Evolutionary conservation across 768 basidiomycete species (phyloP).

Genomic region (Mycena rosella): DNA sequence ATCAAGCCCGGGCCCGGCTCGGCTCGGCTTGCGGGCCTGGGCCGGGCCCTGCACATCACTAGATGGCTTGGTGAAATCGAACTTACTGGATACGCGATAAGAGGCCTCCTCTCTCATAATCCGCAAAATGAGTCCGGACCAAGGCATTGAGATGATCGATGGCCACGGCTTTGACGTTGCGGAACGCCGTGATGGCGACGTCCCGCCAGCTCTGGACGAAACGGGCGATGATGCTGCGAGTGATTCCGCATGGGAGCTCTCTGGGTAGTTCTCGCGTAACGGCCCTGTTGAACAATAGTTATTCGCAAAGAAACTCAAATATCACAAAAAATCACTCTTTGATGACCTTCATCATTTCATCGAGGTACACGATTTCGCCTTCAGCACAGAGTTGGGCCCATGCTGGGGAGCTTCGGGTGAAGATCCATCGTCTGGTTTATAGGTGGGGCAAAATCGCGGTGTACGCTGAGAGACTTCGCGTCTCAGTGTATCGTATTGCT

Average conservation of each 20-base stretch:
- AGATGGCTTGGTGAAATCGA: neutral
- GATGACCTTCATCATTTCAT: conserved; percentile 12
- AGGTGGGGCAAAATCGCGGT: conserved; percentile 23
- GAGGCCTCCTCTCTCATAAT: conserved; percentile 17
- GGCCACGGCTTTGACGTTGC: conserved; percentile 2
- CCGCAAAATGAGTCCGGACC: conserved; percentile 19
- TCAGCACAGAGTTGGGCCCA: conserved; percentile 22
- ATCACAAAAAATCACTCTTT: conserved; percentile 9
- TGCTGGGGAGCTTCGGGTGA: conserved; percentile 5
- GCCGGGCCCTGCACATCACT: too few relatives aligned
- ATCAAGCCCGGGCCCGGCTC: too few relatives aligned
- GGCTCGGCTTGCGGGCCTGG: too few relatives aligned
- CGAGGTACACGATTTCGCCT: conserved; percentile 26
- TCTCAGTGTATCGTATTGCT: conserved; percentile 12
- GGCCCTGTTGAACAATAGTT: conserved; percentile 10
- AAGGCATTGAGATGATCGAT: conserved; percentile 16
- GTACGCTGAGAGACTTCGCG: conserved; percentile 12
- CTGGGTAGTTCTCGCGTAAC: conserved; percentile 14
- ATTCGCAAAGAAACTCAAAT: neutral
- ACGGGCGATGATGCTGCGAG: conserved; percentile 18
- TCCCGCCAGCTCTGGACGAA: conserved; percentile 11
- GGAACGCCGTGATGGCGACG: conserved; percentile 2
- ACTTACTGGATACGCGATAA: conserved; percentile 14
- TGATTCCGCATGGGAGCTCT: conserved; percentile 25
- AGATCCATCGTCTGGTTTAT: neutral